These are phyloP conservation scores for Colletotrichum spaethianum DNA, from an alignment of 2,329 filamentous ascomycete genomes.

Conservation along the genomic window DNA sequence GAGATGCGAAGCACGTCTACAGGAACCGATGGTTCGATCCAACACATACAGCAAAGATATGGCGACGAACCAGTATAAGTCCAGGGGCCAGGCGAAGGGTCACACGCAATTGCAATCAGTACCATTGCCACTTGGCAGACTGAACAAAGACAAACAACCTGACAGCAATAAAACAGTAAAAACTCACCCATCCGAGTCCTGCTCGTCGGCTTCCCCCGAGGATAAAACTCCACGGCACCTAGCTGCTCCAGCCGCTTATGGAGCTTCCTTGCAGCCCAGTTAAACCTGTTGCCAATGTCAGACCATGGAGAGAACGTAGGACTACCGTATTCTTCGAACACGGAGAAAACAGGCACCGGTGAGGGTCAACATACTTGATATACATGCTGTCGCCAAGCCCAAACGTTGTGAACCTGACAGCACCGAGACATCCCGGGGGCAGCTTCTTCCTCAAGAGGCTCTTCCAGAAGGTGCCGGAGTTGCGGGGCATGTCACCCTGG, in stretches of 20 bases:
- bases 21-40: not conserved
- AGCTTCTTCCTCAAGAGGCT: slow-evolving; percentile 85
- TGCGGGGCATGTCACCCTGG: slow-evolving; percentile 92
- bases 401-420: slow-evolving; percentile 85
- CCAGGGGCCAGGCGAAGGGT: not conserved
- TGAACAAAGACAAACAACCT: not conserved
- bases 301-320: not conserved
- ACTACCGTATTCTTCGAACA: too few relatives aligned
- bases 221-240: slow-evolving; percentile 82
- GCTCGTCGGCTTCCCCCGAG: slow-evolving; percentile 92
- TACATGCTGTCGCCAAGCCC: slow-evolving; percentile 97
- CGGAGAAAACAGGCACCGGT: not conserved
- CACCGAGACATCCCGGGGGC: slow-evolving; percentile 76
- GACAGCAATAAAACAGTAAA: not conserved
- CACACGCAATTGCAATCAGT: not conserved
- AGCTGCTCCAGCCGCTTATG: slow-evolving; percentile 87
- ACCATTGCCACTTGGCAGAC: not conserved
- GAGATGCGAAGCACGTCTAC: not conserved
- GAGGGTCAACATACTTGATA: slow-evolving; percentile 74
- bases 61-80: too few relatives aligned
- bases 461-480: slow-evolving; percentile 87
- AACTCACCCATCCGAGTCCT: slow-evolving; percentile 89
- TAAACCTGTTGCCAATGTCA: slow-evolving; percentile 72
- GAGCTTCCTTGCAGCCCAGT: slow-evolving; percentile 92
- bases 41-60: too few relatives aligned